Conservation (phyloP, 2,329 filamentous ascomycete genomes). For the Lasiodiplodia gonubiensis region DNA sequence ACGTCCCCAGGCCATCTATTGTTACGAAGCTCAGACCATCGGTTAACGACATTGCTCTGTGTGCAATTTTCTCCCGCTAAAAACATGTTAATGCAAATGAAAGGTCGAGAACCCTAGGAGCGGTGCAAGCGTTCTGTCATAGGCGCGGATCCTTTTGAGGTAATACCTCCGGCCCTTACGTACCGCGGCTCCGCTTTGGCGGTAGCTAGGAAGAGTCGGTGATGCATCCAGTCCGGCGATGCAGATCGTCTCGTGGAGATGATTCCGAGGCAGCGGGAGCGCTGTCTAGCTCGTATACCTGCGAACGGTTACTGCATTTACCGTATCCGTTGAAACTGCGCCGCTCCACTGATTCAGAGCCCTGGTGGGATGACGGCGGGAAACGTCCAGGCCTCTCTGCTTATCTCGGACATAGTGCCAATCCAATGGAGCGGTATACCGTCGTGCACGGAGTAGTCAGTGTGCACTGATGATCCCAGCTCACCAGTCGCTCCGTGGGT, state of each 20-base stretch:
- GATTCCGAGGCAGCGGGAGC: background rate
- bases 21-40: background rate
- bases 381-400: slow-evolving; percentile 5
- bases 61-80: background rate
- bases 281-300: background rate
- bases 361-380: background rate
- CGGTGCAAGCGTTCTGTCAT: background rate
- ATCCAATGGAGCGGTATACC: slow-evolving; percentile 3
- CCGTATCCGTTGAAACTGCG: background rate
- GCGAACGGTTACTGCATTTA: slow-evolving; percentile 4
- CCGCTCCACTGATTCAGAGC: slow-evolving; percentile 14
- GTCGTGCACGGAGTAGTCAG: slow-evolving; percentile 1
- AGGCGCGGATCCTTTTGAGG: background rate
- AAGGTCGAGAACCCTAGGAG: background rate
- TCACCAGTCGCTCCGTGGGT: slow-evolving; percentile 8
- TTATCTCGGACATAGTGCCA: slow-evolving; percentile 21
- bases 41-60: background rate
- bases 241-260: slow-evolving; percentile 10
- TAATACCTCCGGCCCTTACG: background rate
- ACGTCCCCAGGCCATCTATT: background rate
- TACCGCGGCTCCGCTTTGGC: background rate
- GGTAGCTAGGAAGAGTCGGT: slow-evolving; percentile 12
- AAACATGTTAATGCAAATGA: background rate
- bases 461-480: slow-evolving; percentile 5
- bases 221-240: background rate